These are phyloP conservation scores for Stephania cephalantha DNA, from an alignment of 164 flowering plant genomes.

Conservation along the genomic window DNA sequence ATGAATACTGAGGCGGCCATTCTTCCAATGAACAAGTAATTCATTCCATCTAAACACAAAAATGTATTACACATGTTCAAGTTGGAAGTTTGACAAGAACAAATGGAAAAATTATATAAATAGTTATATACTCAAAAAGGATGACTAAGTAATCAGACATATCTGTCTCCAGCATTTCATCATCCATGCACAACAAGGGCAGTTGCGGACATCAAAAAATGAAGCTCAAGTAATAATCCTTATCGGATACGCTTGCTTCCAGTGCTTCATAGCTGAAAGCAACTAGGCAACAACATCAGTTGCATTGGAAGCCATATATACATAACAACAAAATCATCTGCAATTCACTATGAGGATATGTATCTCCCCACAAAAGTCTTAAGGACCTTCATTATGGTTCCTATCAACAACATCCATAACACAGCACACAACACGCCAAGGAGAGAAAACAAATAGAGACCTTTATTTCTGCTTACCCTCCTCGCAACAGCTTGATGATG, in stretches of 20 bases:
- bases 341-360: constrained; percentile 14
- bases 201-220: too few relatives aligned
- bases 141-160: too few relatives aligned
- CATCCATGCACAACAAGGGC: too few relatives aligned
- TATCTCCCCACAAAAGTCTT: constrained; percentile 17
- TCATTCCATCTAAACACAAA: too few relatives aligned
- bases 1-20: neutral
- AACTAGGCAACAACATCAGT: neutral
- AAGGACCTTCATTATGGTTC: constrained; percentile 17
- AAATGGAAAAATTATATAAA: neutral
- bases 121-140: too few relatives aligned
- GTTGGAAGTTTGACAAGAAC: neutral
- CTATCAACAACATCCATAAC: constrained; percentile 23
- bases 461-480: constrained; percentile 23
- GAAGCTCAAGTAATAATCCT: too few relatives aligned
- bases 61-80: neutral
- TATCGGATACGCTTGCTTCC: too few relatives aligned
- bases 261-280: neutral
- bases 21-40: neutral
- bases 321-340: too few relatives aligned
- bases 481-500: constrained; percentile 16
- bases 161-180: too few relatives aligned
- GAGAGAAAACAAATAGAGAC: constrained; percentile 19
- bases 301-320: too few relatives aligned
- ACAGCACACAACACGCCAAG: constrained; percentile 25